phyloP scores from a whole-genome alignment of 805 yeast species.

The Myxozyma mucilagina region DNA sequence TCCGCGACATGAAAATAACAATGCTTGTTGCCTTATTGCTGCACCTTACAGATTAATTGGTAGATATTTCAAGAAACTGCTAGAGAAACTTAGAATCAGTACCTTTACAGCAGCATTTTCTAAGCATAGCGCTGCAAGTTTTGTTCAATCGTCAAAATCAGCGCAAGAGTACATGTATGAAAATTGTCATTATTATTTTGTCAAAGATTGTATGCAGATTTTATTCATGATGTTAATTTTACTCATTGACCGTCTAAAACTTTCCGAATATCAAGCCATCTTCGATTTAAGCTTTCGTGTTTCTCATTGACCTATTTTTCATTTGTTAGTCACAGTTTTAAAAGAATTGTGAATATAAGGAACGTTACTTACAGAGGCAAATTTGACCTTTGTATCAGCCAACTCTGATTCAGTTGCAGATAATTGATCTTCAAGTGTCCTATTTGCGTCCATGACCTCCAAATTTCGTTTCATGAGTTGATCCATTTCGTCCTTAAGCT shows the following conservation, averaged over 20 bases:
- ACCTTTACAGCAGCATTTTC: background rate
- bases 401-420: constrained; percentile 47
- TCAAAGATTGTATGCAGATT: background rate
- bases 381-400: constrained; percentile 37
- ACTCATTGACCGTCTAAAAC: constrained; percentile 29
- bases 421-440: constrained; percentile 56
- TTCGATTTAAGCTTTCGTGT: constrained; percentile 37
- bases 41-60: too few species aligned
- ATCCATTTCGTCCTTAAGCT: constrained; percentile 51
- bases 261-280: constrained; percentile 42
- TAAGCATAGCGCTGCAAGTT: too few species aligned
- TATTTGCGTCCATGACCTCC: constrained; percentile 66
- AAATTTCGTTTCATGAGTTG: constrained; percentile 60
- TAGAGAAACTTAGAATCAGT: background rate
- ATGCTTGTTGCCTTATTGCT: too few species aligned
- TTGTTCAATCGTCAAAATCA: background rate
- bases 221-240: background rate
- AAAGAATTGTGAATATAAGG: background rate
- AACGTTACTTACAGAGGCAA: constrained; percentile 33
- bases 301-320: constrained; percentile 31
- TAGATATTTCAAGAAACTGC: too few species aligned
- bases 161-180: too few species aligned
- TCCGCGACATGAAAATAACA: too few species aligned
- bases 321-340: constrained; percentile 8
- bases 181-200: too few species aligned